Conservation (phyloP, 805 yeast genomes). For the Cyberlindnera veronae region DNA sequence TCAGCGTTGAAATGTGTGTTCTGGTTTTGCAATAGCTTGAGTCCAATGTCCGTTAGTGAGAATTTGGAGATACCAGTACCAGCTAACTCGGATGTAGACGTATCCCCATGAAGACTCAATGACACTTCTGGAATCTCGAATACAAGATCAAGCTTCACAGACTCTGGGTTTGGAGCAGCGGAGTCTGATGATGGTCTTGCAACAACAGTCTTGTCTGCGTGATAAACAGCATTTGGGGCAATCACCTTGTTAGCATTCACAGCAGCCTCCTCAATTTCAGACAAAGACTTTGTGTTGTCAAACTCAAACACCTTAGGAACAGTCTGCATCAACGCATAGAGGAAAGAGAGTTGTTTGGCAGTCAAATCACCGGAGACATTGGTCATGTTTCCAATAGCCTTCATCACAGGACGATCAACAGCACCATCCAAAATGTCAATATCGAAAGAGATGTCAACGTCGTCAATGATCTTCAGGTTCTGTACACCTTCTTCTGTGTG, state of each 20-base stretch:
- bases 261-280: slow-evolving; percentile 62
- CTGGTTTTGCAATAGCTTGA: slow-evolving; percentile 47
- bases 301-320: slow-evolving; percentile 51
- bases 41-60: slow-evolving; percentile 55
- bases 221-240: slow-evolving; percentile 31
- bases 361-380: slow-evolving; percentile 64
- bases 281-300: slow-evolving; percentile 40
- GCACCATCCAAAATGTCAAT: slow-evolving; percentile 50
- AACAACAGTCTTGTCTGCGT: slow-evolving; percentile 12
- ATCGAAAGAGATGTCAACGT: slow-evolving; percentile 57
- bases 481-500: slow-evolving; percentile 39
- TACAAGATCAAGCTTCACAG: slow-evolving; percentile 40
- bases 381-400: slow-evolving; percentile 54
- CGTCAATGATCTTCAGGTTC: slow-evolving; percentile 58
- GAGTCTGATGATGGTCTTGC: slow-evolving; percentile 23
- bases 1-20: slow-evolving; percentile 58
- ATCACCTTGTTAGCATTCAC: slow-evolving; percentile 54
- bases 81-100: slow-evolving; percentile 37
- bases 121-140: slow-evolving; percentile 65
- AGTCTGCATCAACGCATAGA: slow-evolving; percentile 52
- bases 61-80: slow-evolving; percentile 49
- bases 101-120: slow-evolving; percentile 55
- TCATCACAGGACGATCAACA: slow-evolving; percentile 42
- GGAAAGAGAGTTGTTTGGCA: slow-evolving; percentile 63
- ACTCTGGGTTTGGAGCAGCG: slow-evolving; percentile 18